These are phyloP conservation scores for Saturnispora zaruensis DNA, from an alignment of 805 yeast genomes.

Conservation along the genomic window DNA sequence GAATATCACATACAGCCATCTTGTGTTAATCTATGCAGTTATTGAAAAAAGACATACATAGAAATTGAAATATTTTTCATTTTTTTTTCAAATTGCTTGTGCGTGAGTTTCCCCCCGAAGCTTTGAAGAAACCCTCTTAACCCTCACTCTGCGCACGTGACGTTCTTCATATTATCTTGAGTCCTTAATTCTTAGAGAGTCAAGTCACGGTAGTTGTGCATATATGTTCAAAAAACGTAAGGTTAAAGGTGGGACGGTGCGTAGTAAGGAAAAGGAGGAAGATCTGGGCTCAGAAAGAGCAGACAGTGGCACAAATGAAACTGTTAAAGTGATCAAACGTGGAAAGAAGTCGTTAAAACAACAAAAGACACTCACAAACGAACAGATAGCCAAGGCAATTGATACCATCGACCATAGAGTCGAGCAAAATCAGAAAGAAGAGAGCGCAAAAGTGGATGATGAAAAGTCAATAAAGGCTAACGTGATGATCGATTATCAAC, in stretches of 20 bases:
- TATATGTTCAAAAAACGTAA: conserved; percentile 34
- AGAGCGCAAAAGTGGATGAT: background rate
- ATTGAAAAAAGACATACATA: background rate
- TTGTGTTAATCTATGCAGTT: conserved; percentile 9
- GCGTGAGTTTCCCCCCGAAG: background rate
- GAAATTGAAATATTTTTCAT: background rate
- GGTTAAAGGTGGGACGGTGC: conserved; percentile 13
- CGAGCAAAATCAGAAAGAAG: background rate
- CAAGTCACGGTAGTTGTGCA: background rate
- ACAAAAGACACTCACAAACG: background rate
- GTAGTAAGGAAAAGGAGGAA: background rate
- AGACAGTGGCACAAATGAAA: background rate
- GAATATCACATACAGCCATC: conserved; percentile 18
- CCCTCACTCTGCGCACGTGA: conserved; percentile 1
- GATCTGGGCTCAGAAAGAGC: too few species aligned
- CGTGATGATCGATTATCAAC: conserved; percentile 75
- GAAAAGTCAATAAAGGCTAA: conserved; percentile 41
- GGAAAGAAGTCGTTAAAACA: background rate
- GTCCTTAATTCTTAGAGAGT: background rate
- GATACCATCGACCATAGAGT: background rate
- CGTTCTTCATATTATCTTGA: background rate
- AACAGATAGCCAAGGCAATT: background rate
- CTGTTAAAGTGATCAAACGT: background rate
- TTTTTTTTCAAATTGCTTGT: background rate
- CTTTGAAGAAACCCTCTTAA: background rate